Base-by-base conservation (phyloP, 2,329 filamentous ascomycete genomes). In the Aureobasidium lini region DNA sequence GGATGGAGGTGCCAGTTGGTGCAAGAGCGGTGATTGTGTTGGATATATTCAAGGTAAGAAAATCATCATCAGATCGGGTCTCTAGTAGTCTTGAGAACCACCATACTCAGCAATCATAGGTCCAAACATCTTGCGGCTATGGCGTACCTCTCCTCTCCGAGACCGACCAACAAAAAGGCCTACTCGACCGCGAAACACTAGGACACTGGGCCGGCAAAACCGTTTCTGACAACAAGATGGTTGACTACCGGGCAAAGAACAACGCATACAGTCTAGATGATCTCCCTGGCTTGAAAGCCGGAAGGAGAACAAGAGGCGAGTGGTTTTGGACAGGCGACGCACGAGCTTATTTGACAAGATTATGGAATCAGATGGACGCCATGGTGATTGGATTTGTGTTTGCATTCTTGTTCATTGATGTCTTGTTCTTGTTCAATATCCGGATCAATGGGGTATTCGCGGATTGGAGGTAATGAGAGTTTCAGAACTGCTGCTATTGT, bases 51-150 rank as follows among this genome's bases (percentile, higher is more conserved):
- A 81, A 87, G 72, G 81, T 75, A 59, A 13, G 62, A 60, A 1
- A 59, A 36, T 15, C 60, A 42, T n/a, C 39, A n/a, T 42, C 11
- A 42, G n/a, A 2, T 15, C n/a, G 2, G 39, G 11, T 16, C 39
- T 42, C 34, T 8, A 4, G 13, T 13, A 36, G 13, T 36, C 5
- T 8, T 9, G 34, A 9, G 8, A 13, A 36, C 34, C 23, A 23
- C 11, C 39, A 15, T 15, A 15, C 3, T 42, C n/a, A 16, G 16
- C 9, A 16, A 37, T 48, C 23, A 44, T 16, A 74, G 70, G 77
- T 84, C 3, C 84, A 87, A 76, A 87, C 83, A 9, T 83, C 80
- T 53, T 89, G 85, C 66, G 85, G 86, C 6, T 88, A 79, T 64
- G 83, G 81, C 28, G 84, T 88, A 7, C 84, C 85, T 1, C 73